Conservation (phyloP, 306 rosid genomes). For the Malus sylvestris region DNA sequence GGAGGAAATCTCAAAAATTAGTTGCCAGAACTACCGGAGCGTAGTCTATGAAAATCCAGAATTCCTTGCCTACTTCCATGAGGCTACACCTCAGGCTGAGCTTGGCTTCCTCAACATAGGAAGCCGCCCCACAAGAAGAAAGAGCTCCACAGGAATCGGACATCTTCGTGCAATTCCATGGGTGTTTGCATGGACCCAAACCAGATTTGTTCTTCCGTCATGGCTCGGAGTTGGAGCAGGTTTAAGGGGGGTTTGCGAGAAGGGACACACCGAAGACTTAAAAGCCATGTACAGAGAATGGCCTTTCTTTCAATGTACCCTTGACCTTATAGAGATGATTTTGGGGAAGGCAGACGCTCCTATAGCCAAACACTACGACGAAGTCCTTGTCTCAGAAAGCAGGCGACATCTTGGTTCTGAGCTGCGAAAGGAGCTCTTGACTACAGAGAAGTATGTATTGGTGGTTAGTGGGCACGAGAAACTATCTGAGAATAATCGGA, state of each 20-base stretch:
- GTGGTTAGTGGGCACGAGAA: slow-evolving; percentile 80
- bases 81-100: slow-evolving; percentile 96
- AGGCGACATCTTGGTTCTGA: slow-evolving; percentile 57
- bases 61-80: slow-evolving; percentile 79
- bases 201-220: slow-evolving; percentile 88
- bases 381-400: slow-evolving; percentile 68
- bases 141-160: slow-evolving; percentile 63
- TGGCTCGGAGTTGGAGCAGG: slow-evolving; percentile 99
- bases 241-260: slow-evolving; percentile 66
- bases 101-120: slow-evolving; percentile 97
- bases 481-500: slow-evolving; percentile 64
- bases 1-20: slow-evolving; percentile 83
- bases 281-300: slow-evolving; percentile 82
- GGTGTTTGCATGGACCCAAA: slow-evolving; percentile 98
- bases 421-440: slow-evolving; percentile 56
- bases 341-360: slow-evolving; percentile 81
- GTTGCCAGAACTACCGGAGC: slow-evolving; percentile 69
- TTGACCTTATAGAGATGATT: slow-evolving; percentile 96
- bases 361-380: slow-evolving; percentile 92
- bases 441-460: slow-evolving; percentile 57
- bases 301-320: slow-evolving; percentile 83
- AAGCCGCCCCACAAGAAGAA: slow-evolving; percentile 87
- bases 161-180: slow-evolving; percentile 94
- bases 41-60: slow-evolving; percentile 81
- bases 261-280: slow-evolving; percentile 72